Evolutionary conservation across 805 yeast genomes (phyloP).

Genomic region (Blastobotrys peoriensis): DNA sequence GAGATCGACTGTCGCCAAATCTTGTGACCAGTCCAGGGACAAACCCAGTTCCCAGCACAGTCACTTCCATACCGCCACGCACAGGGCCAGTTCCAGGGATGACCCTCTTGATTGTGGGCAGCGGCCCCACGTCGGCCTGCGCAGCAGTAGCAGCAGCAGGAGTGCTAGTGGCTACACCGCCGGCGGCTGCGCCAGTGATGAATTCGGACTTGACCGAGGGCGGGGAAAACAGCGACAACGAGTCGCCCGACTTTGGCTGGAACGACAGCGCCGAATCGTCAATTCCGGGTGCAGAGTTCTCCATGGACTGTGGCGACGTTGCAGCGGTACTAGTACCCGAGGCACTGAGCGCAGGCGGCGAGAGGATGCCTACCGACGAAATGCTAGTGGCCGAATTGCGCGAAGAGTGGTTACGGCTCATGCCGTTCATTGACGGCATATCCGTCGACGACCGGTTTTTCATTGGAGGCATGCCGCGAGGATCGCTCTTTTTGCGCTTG

Average conservation of each 20-base stretch:
- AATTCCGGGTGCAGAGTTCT: not conserved
- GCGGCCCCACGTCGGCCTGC: conserved; percentile 23
- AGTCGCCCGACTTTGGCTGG: not conserved
- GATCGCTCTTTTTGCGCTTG: not conserved
- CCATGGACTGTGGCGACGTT: conserved; percentile 5
- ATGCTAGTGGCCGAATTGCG: not conserved
- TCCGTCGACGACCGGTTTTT: not conserved
- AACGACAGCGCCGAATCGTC: too few species aligned
- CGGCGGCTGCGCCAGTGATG: not conserved
- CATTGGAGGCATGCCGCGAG: not conserved
- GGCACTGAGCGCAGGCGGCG: not conserved
- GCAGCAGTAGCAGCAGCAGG: not conserved
- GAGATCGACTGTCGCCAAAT: conserved; percentile 56
- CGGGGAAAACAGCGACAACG: not conserved
- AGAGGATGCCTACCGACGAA: conserved; percentile 2
- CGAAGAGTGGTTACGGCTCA: not conserved
- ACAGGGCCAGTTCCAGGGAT: conserved; percentile 95
- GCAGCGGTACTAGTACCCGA: conserved; percentile 3
- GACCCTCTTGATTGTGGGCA: conserved; percentile 70
- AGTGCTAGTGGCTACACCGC: not conserved
- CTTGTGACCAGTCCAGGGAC: conserved; percentile 75
- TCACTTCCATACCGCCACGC: conserved; percentile 93
- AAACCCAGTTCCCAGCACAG: conserved; percentile 82
- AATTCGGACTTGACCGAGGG: not conserved
- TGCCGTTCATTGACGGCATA: not conserved